Percentiles rank a stretch among this genome's conserved stretches.
These are phyloP conservation scores for Globisporangium iwayamae DNA, from an alignment of 352 stramenopile species.

Conservation along the genomic window DNA sequence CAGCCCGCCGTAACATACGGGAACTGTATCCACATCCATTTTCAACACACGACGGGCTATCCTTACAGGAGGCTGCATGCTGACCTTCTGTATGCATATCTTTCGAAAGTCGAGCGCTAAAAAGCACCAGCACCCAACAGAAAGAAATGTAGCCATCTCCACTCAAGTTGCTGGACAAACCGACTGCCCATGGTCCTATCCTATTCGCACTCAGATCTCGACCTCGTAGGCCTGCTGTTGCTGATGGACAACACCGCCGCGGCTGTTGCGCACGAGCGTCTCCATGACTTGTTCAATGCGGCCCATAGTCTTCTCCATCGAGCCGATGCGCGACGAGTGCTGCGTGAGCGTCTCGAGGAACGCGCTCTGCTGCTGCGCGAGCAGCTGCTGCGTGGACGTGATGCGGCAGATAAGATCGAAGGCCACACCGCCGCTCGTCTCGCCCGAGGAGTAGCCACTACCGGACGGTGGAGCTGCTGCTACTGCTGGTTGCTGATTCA, in stretches of 20 bases:
- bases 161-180: not conserved
- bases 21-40: too few relatives aligned
- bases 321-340: conserved; percentile 47
- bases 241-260: not conserved
- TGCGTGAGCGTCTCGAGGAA: conserved; percentile 40
- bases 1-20: too few relatives aligned
- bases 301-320: conserved; percentile 44
- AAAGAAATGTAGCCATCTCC: conserved; percentile 1
- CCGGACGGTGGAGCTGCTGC: not conserved
- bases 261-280: not conserved
- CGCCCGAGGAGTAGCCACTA: not conserved
- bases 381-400: conserved; percentile 60
- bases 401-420: conserved; percentile 60
- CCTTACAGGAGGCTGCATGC: too few relatives aligned
- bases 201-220: not conserved
- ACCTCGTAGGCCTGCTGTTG: conserved; percentile 5
- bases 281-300: conserved; percentile 40
- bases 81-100: too few relatives aligned
- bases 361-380: conserved; percentile 47
- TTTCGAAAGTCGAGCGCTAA: too few relatives aligned
- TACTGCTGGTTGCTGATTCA: not conserved
- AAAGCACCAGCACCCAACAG: not conserved
- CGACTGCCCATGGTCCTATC: not conserved
- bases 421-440: conserved; percentile 9
- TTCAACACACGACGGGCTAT: too few relatives aligned